A percentile compares a stretch with the other conserved stretches of the same genome.
Conservation (phyloP, 2,329 filamentous ascomycete genomes). For the Ophiostoma populinum region DNA sequence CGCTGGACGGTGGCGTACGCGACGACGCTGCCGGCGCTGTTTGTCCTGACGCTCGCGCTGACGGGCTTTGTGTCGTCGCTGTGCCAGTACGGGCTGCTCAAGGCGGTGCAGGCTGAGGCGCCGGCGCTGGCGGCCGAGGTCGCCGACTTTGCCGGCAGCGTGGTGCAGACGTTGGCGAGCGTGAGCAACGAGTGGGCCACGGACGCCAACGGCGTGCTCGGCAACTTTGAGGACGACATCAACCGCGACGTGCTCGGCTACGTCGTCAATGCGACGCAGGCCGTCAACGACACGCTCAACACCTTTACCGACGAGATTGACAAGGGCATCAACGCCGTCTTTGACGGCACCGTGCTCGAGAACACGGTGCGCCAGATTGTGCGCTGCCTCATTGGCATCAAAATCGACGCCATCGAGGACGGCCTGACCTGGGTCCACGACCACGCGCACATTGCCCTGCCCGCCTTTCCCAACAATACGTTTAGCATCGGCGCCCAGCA, state of each 20-base stretch:
- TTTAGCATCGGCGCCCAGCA: conserved; percentile 65
- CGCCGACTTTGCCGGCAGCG: conserved; percentile 60
- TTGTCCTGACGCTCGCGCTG: conserved; percentile 66
- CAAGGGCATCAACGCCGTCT: conserved; percentile 54
- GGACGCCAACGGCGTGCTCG: conserved; percentile 57
- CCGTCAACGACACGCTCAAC: conserved; percentile 75
- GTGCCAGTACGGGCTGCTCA: conserved; percentile 67
- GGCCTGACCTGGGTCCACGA: conserved; percentile 90
- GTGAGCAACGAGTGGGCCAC: conserved; percentile 62
- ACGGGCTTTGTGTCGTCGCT: conserved; percentile 70
- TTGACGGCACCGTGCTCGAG: conserved; percentile 67
- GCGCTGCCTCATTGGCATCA: conserved; percentile 74
- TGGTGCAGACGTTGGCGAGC: conserved; percentile 53
- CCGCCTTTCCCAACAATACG: conserved; percentile 58
- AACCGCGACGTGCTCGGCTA: conserved; percentile 76
- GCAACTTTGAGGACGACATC: conserved; percentile 38
- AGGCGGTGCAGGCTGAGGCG: conserved; percentile 53
- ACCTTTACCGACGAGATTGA: conserved; percentile 64
- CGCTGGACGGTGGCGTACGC: conserved; percentile 78
- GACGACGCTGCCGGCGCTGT: conserved; percentile 72
- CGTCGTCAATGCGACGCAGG: conserved; percentile 66
- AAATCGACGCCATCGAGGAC: conserved; percentile 68
- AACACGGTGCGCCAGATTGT: conserved; percentile 65
- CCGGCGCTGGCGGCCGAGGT: conserved; percentile 61
- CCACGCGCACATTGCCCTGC: conserved; percentile 68